Percentiles rank a stretch among this genome's conserved stretches.
Conservation (phyloP, 2,329 filamentous ascomycete genomes). For the Trichoderma breve region DNA sequence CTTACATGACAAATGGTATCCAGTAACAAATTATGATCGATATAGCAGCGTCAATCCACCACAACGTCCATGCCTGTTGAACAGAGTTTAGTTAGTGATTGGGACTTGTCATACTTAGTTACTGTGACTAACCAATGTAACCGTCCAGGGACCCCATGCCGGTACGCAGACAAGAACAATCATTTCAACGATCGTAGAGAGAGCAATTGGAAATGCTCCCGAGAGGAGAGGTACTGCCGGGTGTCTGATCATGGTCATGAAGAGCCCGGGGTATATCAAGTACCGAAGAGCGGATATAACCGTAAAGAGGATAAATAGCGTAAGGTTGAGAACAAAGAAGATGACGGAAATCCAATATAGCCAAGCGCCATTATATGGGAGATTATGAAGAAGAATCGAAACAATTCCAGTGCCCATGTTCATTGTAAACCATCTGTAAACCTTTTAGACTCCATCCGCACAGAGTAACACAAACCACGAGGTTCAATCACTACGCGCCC, state of each 20-base stretch:
- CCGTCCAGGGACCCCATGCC: background rate
- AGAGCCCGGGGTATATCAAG: background rate
- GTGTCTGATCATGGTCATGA: background rate
- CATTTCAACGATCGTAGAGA: slow-evolving; percentile 9
- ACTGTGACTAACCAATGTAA: background rate
- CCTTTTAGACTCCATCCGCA: background rate
- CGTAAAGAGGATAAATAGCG: background rate
- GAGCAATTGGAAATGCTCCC: slow-evolving; percentile 6
- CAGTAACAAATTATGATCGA: background rate
- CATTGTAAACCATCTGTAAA: background rate
- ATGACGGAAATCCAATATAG: background rate
- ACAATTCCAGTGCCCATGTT: slow-evolving; percentile 11
- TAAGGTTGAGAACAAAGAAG: background rate
- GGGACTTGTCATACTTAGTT: background rate
- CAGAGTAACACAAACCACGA: background rate
- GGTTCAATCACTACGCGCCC: background rate
- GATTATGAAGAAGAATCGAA: slow-evolving; percentile 9
- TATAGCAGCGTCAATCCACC: slow-evolving; percentile 5
- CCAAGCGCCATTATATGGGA: background rate
- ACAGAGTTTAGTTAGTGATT: background rate
- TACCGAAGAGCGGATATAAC: slow-evolving; percentile 3
- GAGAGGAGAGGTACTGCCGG: background rate
- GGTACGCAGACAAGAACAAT: background rate
- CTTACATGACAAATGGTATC: slow-evolving; percentile 11
- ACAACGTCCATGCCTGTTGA: background rate